Evolutionary conservation across 116 monocot genomes (phyloP).

Genomic region (Thalassia testudinum): DNA sequence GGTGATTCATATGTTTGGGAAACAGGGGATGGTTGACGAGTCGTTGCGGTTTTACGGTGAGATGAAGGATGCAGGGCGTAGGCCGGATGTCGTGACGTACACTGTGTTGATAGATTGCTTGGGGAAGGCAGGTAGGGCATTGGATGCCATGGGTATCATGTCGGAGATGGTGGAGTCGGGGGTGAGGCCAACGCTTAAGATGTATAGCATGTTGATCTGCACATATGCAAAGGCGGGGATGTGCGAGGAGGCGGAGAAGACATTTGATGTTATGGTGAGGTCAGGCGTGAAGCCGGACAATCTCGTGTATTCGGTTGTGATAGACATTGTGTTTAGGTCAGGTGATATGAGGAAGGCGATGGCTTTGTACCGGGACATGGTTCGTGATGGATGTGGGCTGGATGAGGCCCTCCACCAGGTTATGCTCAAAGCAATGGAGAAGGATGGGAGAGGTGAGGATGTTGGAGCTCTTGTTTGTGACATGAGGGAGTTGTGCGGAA

Average conservation of each 20-base stretch:
- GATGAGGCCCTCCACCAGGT: slow-evolving; percentile 50
- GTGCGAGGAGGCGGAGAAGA: slow-evolving; percentile 56
- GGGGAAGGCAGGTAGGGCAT: slow-evolving; percentile 53
- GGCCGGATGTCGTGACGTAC: slow-evolving; percentile 78
- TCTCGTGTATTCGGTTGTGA: slow-evolving; percentile 67
- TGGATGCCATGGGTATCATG: slow-evolving; percentile 66
- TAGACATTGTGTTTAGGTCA: slow-evolving; percentile 50
- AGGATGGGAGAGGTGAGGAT: slow-evolving; percentile 20
- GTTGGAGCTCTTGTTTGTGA: slow-evolving; percentile 58
- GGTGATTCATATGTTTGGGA: slow-evolving; percentile 93
- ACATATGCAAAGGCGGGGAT: slow-evolving; percentile 83
- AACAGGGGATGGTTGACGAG: slow-evolving; percentile 48
- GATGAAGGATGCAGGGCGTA: slow-evolving; percentile 55
- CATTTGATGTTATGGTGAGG: slow-evolving; percentile 65
- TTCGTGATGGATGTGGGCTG: slow-evolving; percentile 43
- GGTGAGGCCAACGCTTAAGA: slow-evolving; percentile 58
- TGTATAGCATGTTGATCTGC: slow-evolving; percentile 79
- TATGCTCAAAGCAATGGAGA: slow-evolving; percentile 31
- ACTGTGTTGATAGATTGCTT: slow-evolving; percentile 89
- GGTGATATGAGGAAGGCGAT: slow-evolving; percentile 50
- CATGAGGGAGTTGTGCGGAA: slow-evolving; percentile 41
- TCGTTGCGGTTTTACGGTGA: slow-evolving; percentile 45
- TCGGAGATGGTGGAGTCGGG: slow-evolving; percentile 53
- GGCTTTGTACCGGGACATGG: slow-evolving; percentile 54
- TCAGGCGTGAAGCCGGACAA: slow-evolving; percentile 70